Conservation (phyloP, 2,329 filamentous ascomycete genomes). For the Colletotrichum simmondsii region DNA sequence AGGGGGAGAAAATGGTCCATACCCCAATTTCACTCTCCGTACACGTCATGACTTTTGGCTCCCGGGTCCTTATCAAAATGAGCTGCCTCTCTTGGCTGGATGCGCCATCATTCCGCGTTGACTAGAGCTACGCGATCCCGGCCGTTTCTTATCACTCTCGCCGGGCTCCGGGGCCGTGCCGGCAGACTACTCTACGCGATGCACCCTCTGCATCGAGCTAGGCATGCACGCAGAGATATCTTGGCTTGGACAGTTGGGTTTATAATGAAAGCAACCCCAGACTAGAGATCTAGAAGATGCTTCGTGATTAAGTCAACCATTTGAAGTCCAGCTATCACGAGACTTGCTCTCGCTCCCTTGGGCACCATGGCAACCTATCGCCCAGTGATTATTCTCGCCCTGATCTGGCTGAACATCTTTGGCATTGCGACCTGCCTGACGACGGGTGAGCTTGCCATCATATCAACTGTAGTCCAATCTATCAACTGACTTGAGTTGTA, state of each 20-base stretch:
- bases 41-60: constrained; percentile 29
- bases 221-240: background rate
- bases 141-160: constrained; percentile 17
- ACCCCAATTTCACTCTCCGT: background rate
- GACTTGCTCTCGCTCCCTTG: background rate
- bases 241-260: background rate
- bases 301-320: background rate
- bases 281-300: rapidly evolving
- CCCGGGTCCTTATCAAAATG: constrained; percentile 11
- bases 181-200: constrained; percentile 9
- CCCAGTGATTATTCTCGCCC: background rate
- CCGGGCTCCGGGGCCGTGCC: background rate
- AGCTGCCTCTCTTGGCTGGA: constrained; percentile 27
- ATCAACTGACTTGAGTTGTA: background rate
- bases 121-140: background rate
- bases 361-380: constrained; percentile 1
- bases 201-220: constrained; percentile 13
- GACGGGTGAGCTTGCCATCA: constrained; percentile 12
- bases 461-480: background rate
- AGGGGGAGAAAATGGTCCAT: background rate
- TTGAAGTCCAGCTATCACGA: background rate
- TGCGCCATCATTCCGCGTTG: background rate
- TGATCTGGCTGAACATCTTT: constrained; percentile 21
- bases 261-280: background rate
- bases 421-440: constrained; percentile 12